These are phyloP conservation scores for Termitomyces titanicus DNA, from an alignment of 768 basidiomycete genomes.

Conservation along the genomic window DNA sequence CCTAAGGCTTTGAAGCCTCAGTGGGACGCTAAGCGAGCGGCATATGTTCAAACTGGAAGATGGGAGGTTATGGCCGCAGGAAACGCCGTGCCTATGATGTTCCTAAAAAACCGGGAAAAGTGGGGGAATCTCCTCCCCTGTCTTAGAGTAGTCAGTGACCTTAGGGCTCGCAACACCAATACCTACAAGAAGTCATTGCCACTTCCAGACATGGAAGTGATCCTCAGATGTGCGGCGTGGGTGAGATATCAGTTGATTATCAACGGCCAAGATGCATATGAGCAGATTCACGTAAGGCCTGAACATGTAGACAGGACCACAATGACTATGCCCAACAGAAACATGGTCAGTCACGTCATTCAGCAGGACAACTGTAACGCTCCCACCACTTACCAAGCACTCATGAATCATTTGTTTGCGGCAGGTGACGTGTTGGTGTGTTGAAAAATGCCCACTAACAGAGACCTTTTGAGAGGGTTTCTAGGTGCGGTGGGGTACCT, in stretches of 20 bases:
- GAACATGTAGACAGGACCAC: too few relatives aligned
- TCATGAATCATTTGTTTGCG: too few relatives aligned
- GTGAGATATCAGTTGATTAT: background rate
- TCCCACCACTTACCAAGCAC: too few relatives aligned
- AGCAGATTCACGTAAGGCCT: too few relatives aligned
- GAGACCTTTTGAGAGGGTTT: too few relatives aligned
- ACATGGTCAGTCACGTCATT: too few relatives aligned
- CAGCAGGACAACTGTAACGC: too few relatives aligned
- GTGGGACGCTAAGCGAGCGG: background rate
- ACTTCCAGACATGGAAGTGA: background rate
- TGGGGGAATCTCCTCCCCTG: background rate
- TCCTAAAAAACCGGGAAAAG: background rate
- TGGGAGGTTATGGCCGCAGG: background rate
- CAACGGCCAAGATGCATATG: background rate
- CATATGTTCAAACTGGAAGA: background rate
- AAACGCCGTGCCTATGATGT: background rate
- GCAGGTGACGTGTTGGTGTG: too few relatives aligned
- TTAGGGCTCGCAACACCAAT: background rate
- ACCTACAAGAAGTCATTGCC: background rate
- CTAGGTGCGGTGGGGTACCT: too few relatives aligned
- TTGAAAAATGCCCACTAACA: too few relatives aligned
- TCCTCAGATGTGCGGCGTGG: background rate
- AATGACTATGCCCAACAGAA: too few relatives aligned
- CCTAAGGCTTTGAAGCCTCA: background rate
- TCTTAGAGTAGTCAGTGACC: background rate